These are phyloP conservation scores for Chaetomiaceae sp. DNA, from an alignment of 2,329 filamentous ascomycete species.

Conservation along the genomic window DNA sequence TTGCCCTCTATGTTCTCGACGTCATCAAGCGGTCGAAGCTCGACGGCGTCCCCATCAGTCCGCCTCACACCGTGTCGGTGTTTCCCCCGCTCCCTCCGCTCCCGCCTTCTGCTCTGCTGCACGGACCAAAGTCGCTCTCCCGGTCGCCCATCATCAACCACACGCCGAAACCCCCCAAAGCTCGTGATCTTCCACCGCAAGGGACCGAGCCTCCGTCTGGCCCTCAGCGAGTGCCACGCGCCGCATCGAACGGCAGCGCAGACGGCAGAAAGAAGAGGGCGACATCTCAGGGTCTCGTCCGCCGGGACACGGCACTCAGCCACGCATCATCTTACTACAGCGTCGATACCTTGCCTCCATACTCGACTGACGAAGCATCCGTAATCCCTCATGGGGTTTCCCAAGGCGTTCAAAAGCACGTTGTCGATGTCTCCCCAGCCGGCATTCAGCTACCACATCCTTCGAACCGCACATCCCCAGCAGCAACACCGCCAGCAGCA, in stretches of 20 bases:
- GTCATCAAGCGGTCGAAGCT: slow-evolving; percentile 52
- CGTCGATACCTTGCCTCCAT: not conserved
- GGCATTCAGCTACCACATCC: not conserved
- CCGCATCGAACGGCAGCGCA: not conserved
- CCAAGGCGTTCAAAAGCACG: not conserved
- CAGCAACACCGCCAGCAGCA: not conserved
- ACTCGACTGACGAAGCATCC: not conserved
- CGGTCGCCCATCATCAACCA: not conserved
- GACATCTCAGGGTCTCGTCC: not conserved
- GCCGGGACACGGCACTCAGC: not conserved
- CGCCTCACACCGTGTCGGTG: not conserved
- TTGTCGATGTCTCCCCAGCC: too few species aligned
- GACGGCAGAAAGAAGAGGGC: not conserved
- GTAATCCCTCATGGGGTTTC: not conserved
- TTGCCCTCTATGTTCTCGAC: slow-evolving; percentile 45
- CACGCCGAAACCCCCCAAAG: not conserved
- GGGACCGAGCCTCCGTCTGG: not conserved
- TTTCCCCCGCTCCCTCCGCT: not conserved
- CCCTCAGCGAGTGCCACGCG: not conserved
- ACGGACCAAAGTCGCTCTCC: not conserved
- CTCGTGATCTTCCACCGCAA: not conserved
- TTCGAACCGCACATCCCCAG: not conserved
- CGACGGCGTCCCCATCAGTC: slow-evolving; percentile 26
- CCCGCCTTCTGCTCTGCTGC: not conserved
- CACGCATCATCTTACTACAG: not conserved